phyloP scores from a whole-genome alignment of 345 rosid species.

The Capsella bursapastoris region DNA sequence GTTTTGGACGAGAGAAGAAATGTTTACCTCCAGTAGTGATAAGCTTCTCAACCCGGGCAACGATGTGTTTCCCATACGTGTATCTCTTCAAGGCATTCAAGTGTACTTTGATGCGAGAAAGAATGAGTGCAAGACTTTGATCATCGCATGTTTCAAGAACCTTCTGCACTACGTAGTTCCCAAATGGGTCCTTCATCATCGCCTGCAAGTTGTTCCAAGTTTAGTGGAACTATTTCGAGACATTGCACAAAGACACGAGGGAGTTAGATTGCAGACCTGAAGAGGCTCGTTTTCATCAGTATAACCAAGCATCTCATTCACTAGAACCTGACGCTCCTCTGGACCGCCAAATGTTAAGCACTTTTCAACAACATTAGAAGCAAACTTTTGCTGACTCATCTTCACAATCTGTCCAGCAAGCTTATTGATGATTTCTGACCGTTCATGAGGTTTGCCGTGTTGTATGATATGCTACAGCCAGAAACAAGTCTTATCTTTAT shows the following conservation, averaged over 20 bases:
- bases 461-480: conserved; percentile 81
- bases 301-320: conserved; percentile 89
- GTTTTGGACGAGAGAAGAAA: neutral
- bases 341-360: conserved; percentile 89
- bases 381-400: conserved; percentile 98
- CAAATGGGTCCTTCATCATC: conserved; percentile 99
- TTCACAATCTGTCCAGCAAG: conserved; percentile 92
- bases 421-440: conserved; percentile 74
- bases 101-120: conserved; percentile 91
- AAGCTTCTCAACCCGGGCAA: conserved; percentile 94
- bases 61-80: conserved; percentile 97
- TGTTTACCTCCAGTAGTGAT: conserved; percentile 83
- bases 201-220: conserved; percentile 55
- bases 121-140: conserved; percentile 74
- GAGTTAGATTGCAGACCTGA: conserved; percentile 63
- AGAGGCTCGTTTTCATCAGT: conserved; percentile 97
- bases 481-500: conserved; percentile 26
- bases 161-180: conserved; percentile 96
- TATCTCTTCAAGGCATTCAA: conserved; percentile 84
- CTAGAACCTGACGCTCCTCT: conserved; percentile 80
- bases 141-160: conserved; percentile 95
- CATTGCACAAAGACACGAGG: conserved; percentile 23
- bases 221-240: conserved; percentile 1
- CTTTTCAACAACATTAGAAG: conserved; percentile 96
- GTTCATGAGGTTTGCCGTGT: conserved; percentile 80